Evolutionary conservation across 306 rosid genomes (phyloP).

Genomic region (Crotalaria pallida): DNA sequence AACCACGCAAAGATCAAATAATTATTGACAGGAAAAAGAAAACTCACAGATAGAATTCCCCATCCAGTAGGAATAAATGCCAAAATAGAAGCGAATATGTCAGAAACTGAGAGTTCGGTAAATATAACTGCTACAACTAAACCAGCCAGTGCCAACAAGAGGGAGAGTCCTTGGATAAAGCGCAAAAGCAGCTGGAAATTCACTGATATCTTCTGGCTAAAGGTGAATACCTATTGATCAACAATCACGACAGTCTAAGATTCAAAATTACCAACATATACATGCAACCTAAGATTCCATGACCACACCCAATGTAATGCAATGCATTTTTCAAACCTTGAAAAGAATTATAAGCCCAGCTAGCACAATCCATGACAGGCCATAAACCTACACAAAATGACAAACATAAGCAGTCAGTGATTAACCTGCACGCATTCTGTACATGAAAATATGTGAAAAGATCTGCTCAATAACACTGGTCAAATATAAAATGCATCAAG

Average conservation of each 20-base stretch:
- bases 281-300: background rate
- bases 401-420: slow-evolving; percentile 17
- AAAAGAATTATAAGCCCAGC: slow-evolving; percentile 76
- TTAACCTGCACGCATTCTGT: background rate
- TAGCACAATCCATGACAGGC: slow-evolving; percentile 74
- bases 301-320: background rate
- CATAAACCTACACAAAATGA: slow-evolving; percentile 58
- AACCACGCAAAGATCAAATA: background rate
- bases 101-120: slow-evolving; percentile 49
- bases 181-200: slow-evolving; percentile 92
- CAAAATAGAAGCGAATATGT: slow-evolving; percentile 72
- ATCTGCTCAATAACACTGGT: background rate
- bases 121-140: slow-evolving; percentile 56
- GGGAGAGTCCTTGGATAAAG: slow-evolving; percentile 81
- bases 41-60: slow-evolving; percentile 89
- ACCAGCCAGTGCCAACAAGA: slow-evolving; percentile 78
- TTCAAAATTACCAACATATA: slow-evolving; percentile 7
- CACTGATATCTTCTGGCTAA: slow-evolving; percentile 90
- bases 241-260: slow-evolving; percentile 23
- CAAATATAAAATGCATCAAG: background rate
- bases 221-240: slow-evolving; percentile 71
- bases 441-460: background rate
- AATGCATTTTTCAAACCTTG: slow-evolving; percentile 49
- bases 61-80: slow-evolving; percentile 95
- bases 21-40: background rate